Percentiles rank a stretch among this genome's conserved stretches.
These are phyloP conservation scores for Fraxinus velutina DNA, from an alignment of 305 asterid species.

Conservation along the genomic window DNA sequence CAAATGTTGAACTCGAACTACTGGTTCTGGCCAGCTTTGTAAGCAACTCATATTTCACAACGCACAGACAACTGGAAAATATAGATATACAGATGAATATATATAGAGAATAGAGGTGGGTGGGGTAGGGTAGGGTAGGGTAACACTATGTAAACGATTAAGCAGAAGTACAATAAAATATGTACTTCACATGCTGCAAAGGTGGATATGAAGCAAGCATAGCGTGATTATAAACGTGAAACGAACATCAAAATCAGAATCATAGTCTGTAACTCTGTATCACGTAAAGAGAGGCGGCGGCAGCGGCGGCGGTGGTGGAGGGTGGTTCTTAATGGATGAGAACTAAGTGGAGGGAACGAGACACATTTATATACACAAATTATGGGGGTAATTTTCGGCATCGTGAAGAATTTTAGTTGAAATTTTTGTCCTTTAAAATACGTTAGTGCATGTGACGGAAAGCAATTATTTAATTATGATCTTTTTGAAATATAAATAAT, in stretches of 20 bases:
- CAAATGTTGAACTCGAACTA: conserved; percentile 67
- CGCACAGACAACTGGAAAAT: not conserved
- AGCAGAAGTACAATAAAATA: not conserved
- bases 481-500: no score
- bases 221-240: not conserved
- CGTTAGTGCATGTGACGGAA: not conserved
- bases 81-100: not conserved
- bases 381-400: conserved; percentile 26
- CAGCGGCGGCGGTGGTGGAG: not conserved
- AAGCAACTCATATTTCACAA: conserved; percentile 30
- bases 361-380: conserved; percentile 3
- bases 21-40: conserved; percentile 77
- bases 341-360: not conserved
- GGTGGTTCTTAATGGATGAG: not conserved
- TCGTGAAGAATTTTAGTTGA: conserved; percentile 35
- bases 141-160: not conserved
- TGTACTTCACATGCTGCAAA: conserved; percentile 19
- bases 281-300: not conserved
- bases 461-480: no score
- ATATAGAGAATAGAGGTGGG: not conserved
- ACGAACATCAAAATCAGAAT: not conserved
- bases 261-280: not conserved
- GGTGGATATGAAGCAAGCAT: not conserved
- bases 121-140: not conserved
- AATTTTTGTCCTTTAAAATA: not conserved